phyloP scores from a whole-genome alignment of 2,329 filamentous ascomycete species.

The Botrytis hyacinthi region DNA sequence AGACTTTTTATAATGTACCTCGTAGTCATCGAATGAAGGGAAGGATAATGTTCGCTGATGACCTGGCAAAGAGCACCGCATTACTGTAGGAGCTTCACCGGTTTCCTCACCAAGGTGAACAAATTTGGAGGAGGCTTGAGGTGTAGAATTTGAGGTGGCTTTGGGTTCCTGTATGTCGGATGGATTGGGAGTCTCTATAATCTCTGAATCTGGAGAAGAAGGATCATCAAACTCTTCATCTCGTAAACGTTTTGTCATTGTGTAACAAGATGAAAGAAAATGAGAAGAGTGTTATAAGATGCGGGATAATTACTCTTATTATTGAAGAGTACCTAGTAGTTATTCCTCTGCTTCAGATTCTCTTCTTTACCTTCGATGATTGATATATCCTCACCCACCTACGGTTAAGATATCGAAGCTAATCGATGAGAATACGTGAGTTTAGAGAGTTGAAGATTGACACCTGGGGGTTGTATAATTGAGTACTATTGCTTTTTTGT shows the following conservation, averaged over 20 bases:
- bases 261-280: conserved; percentile 26
- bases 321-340: conserved; percentile 10
- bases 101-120: conserved; percentile 61
- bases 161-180: conserved; percentile 30
- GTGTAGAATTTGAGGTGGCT: conserved; percentile 31
- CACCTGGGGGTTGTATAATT: not conserved
- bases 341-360: not conserved
- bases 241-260: conserved; percentile 61
- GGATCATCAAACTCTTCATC: conserved; percentile 47
- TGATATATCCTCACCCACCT: not conserved
- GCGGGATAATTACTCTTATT: conserved; percentile 41
- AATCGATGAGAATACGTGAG: not conserved
- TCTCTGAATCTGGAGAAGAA: conserved; percentile 41
- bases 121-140: conserved; percentile 50
- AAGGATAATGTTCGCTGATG: conserved; percentile 72
- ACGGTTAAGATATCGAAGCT: not conserved
- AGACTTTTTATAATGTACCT: conserved; percentile 76
- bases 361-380: not conserved
- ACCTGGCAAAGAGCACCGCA: conserved; percentile 80
- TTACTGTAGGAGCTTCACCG: conserved; percentile 44
- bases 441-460: not conserved
- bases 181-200: conserved; percentile 21
- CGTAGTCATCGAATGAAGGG: conserved; percentile 73
- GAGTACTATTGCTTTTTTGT: not conserved
- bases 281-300: conserved; percentile 22